phyloP scores from a whole-genome alignment of 176 grass and related monocot genomes.

The Lolium multiflorum region DNA sequence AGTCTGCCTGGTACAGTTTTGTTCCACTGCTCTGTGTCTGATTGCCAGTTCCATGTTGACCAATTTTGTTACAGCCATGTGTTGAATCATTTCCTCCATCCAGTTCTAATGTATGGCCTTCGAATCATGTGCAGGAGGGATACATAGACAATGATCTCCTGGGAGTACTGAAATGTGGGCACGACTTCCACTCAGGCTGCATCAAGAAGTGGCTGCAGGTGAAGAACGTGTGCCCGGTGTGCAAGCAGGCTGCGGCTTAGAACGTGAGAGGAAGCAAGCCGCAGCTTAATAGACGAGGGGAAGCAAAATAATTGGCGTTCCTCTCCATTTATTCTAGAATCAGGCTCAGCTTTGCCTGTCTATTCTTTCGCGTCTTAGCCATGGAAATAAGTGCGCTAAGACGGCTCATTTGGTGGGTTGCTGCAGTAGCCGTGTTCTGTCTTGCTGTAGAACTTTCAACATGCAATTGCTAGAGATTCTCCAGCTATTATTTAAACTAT shows the following conservation, averaged over 20 bases:
- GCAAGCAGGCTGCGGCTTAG: conserved; percentile 75
- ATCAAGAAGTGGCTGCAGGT: conserved; percentile 87
- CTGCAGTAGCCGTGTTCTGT: conserved; percentile 16
- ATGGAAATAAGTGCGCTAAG: conserved; percentile 51
- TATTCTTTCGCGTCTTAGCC: conserved; percentile 43
- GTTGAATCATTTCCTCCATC: background rate
- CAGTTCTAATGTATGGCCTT: conserved; percentile 9
- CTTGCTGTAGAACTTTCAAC: conserved; percentile 34
- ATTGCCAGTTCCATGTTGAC: conserved; percentile 4
- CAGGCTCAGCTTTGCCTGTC: conserved; percentile 28
- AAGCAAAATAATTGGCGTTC: conserved; percentile 28
- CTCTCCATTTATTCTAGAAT: conserved; percentile 51
- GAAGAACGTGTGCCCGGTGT: conserved; percentile 89
- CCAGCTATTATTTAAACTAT: background rate
- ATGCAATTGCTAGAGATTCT: conserved; percentile 20
- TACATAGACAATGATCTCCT: conserved; percentile 74
- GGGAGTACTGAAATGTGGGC: conserved; percentile 64
- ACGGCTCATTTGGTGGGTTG: conserved; percentile 30
- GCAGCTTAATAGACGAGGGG: conserved; percentile 53
- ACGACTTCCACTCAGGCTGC: conserved; percentile 77
- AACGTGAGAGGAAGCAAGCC: conserved; percentile 28
- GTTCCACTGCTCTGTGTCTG: background rate
- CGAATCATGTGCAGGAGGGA: conserved; percentile 59
- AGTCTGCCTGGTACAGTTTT: conserved; percentile 77
- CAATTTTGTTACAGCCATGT: background rate